Evolutionary conservation across 306 rosid species (phyloP), one percentile per base, ranked within the genome.

Genomic region (Ochetophila trinervis): DNA sequence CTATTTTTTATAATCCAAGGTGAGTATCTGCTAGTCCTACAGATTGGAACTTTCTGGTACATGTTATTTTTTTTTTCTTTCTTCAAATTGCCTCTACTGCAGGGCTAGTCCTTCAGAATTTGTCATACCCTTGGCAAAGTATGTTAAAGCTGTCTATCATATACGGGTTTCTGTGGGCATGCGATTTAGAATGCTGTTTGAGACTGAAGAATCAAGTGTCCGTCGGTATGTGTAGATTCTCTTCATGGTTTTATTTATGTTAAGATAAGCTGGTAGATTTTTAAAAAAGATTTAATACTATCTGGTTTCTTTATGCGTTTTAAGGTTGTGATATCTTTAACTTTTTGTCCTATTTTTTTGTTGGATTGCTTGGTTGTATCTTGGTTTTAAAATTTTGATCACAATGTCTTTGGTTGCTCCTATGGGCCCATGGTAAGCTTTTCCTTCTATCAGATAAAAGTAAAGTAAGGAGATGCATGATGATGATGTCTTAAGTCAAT

Each of bases 101-200:
- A 85, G 90, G 79, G 85, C 90, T 21, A 85, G 90, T 70, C 90
- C 90, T n/a, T 82, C 87, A 5, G 90, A 85, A 66, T 85, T 85
- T 77, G 83, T 85, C 67, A 87, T 87, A 73, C 79, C 93, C 63
- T 74, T 87, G 76, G 89, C 90, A n/a, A 87, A 82, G 77, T 84
- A 82, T 52, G 83, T 87, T 27, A 87, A 82, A 79, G 84, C 89
- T 48, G 93, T 84, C 65, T 84, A 75, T 75, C 87, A 87, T 66
- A 87, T 87, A 27, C 76, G 87, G 27, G 87, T 87, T 73, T 84
- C 89, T 67, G 93, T 87, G 48, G 89, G 93, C 73, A 81, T 87
- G 87, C 82, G 93, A 37, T 87, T 87, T 71, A 84, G 93, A 69
- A 87, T 87, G 93, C 89, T 87, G 65, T 87, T 87, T 67, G 93